Evolutionary conservation across 2,329 filamentous ascomycete species (phyloP).

Genomic region (Davidsoniella virescens): DNA sequence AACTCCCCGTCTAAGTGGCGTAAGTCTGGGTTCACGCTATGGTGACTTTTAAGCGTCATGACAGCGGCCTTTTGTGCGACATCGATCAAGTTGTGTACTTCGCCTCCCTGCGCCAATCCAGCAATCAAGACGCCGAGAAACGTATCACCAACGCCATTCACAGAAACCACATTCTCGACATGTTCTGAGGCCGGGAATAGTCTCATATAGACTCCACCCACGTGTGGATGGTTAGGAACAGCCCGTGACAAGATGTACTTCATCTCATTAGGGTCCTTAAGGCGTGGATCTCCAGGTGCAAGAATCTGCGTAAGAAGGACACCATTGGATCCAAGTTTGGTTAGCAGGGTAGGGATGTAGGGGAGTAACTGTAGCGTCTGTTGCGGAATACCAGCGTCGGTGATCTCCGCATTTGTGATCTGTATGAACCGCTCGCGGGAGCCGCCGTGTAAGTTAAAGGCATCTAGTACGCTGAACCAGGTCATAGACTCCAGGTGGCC

Average conservation of each 20-base stretch:
- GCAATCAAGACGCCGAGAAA: conserved; percentile 76
- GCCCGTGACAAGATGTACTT: conserved; percentile 57
- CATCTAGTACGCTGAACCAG: conserved; percentile 72
- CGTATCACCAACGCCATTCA: conserved; percentile 90
- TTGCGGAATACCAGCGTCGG: conserved; percentile 68
- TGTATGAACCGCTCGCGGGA: conserved; percentile 56
- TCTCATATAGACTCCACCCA: conserved; percentile 71
- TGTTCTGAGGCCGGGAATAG: conserved; percentile 49
- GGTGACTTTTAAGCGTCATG: conserved; percentile 56
- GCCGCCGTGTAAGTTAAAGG: conserved; percentile 56
- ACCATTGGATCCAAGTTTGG: conserved; percentile 64
- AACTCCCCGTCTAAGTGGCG: conserved; percentile 28
- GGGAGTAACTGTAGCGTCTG: conserved; percentile 73
- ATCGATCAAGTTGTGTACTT: conserved; percentile 47
- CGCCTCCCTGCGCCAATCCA: conserved; percentile 47
- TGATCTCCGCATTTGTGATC: conserved; percentile 49
- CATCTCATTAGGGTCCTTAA: conserved; percentile 45
- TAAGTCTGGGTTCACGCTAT: conserved; percentile 52
- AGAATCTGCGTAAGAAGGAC: conserved; percentile 63
- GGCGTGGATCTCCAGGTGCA: conserved; percentile 45
- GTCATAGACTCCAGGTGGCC: conserved; percentile 50
- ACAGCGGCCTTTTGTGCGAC: conserved; percentile 71
- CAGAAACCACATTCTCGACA: conserved; percentile 52
- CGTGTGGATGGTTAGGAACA: conserved; percentile 30
- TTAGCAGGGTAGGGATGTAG: conserved; percentile 69